phyloP scores from a whole-genome alignment of 805 yeast species.

The Suhomyces tanzawaensis region DNA sequence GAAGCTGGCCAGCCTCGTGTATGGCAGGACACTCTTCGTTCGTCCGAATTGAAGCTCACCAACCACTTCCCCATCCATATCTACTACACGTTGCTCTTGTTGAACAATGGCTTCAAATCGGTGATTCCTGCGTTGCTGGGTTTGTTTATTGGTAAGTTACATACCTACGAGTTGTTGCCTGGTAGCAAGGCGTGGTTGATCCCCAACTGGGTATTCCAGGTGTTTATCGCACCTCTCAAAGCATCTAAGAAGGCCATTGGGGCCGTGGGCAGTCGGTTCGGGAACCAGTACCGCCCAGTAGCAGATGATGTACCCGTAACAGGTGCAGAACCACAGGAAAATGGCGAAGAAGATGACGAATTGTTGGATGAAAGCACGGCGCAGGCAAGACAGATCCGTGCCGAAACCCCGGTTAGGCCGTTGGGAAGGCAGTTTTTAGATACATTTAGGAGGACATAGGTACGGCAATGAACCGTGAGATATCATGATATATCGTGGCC shows the following conservation, averaged over 20 bases:
- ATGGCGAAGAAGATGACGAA: constrained; percentile 18
- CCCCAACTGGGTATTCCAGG: constrained; percentile 25
- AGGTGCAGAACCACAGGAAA: constrained; percentile 18
- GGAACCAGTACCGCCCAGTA: constrained; percentile 3
- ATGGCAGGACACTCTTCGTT: background rate
- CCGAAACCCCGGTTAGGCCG: constrained; percentile 62
- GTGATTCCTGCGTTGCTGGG: constrained; percentile 38
- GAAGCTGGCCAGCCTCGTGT: background rate
- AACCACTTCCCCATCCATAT: constrained; percentile 42
- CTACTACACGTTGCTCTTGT: constrained; percentile 30
- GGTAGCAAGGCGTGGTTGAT: constrained; percentile 36
- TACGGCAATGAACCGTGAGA: background rate
- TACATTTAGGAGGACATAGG: constrained; percentile 43
- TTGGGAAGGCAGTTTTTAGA: constrained; percentile 60
- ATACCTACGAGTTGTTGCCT: constrained; percentile 34
- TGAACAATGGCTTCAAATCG: constrained; percentile 38
- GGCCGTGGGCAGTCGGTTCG: background rate
- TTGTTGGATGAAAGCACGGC: constrained; percentile 19
- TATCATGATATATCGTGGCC: background rate
- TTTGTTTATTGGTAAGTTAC: constrained; percentile 35
- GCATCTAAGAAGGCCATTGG: background rate
- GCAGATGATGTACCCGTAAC: constrained; percentile 16
- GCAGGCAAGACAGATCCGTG: constrained; percentile 30
- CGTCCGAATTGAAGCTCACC: constrained; percentile 23
- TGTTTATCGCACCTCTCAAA: constrained; percentile 17